Conservation (phyloP, 1,284 basidiomycete genomes). For the Erythrobasidium hasegawianum region DNA sequence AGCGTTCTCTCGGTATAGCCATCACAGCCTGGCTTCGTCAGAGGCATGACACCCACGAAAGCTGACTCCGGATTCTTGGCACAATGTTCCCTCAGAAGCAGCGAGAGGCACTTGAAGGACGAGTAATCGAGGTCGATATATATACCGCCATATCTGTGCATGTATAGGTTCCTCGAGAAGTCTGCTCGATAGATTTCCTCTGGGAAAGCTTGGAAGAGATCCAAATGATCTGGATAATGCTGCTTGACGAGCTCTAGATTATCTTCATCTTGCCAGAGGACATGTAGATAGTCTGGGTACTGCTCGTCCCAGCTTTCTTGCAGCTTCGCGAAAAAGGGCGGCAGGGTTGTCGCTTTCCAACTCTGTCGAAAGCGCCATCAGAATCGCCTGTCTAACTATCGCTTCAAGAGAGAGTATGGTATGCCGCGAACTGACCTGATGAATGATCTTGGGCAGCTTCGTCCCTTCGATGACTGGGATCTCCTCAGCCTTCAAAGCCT, state of each 20-base stretch:
- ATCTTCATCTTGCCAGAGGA: conserved; percentile 33
- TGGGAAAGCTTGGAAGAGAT: conserved; percentile 6
- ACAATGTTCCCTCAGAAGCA: background rate
- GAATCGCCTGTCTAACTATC: too few species aligned
- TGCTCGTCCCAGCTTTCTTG: conserved; percentile 11
- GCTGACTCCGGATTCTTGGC: background rate
- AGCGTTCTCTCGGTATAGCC: background rate
- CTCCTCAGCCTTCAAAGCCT: background rate
- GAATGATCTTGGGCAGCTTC: conserved; percentile 2
- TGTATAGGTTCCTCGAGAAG: conserved; percentile 30
- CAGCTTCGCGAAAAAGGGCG: conserved; percentile 20
- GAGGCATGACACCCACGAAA: conserved; percentile 4
- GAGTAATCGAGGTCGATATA: conserved; percentile 11
- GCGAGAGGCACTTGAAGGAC: conserved; percentile 5
- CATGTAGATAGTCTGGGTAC: conserved; percentile 13
- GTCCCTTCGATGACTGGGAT: background rate
- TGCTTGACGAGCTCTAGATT: conserved; percentile 21
- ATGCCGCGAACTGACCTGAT: background rate
- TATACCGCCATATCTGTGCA: conserved; percentile 13
- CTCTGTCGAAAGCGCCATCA: background rate
- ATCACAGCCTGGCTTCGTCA: background rate
- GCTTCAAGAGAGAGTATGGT: background rate
- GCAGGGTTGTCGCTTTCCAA: conserved; percentile 25
- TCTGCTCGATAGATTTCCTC: conserved; percentile 34
- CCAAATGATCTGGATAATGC: conserved; percentile 14